These are phyloP conservation scores for Hordeum pubiflorum DNA, from an alignment of 202 grass and related monocot species.

Conservation along the genomic window DNA sequence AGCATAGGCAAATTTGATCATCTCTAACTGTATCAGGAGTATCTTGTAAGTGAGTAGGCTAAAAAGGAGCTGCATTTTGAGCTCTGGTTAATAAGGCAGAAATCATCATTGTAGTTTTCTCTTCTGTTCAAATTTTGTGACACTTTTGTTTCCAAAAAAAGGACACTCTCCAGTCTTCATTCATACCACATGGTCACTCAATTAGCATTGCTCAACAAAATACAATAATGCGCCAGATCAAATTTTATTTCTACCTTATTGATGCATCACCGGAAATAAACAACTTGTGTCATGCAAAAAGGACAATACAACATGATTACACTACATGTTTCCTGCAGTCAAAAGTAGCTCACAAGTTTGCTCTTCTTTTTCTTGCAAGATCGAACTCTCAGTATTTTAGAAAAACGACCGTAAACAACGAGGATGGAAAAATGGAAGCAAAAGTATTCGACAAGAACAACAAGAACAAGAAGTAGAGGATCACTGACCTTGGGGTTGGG, in stretches of 20 bases:
- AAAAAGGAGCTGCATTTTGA: not conserved
- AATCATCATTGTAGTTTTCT: not conserved
- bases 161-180: not conserved
- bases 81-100: not conserved
- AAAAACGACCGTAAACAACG: not conserved
- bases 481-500: constrained; percentile 28
- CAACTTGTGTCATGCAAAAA: not conserved
- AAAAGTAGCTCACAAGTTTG: not conserved
- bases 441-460: not conserved
- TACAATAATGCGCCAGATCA: too few relatives aligned
- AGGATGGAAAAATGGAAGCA: not conserved
- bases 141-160: not conserved
- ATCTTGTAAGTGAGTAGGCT: not conserved
- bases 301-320: not conserved
- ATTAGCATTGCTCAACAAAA: not conserved
- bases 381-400: not conserved
- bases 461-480: not conserved
- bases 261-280: not conserved
- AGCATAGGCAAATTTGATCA: not conserved
- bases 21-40: not conserved
- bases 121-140: not conserved
- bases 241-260: not conserved
- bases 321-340: not conserved
- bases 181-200: not conserved
- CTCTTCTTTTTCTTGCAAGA: not conserved